These are phyloP conservation scores for Pseudevernia furfuracea DNA, from an alignment of 495 filamentous ascomycete genomes.

Conservation along the genomic window DNA sequence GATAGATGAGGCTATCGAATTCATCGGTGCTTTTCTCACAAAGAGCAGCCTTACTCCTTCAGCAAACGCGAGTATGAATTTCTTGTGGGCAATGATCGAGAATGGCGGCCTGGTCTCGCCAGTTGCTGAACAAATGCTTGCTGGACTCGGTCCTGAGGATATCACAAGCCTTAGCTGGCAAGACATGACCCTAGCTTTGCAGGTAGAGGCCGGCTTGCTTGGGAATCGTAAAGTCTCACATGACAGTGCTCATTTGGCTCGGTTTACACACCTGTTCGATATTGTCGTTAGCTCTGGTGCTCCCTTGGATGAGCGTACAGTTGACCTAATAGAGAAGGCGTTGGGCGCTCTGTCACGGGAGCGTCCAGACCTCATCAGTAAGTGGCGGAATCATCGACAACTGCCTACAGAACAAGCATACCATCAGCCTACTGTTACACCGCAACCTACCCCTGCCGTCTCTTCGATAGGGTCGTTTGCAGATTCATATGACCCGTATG, in stretches of 20 bases:
- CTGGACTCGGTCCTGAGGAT: conserved; percentile 50
- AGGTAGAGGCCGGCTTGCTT: conserved; percentile 58
- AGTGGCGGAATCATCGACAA: conserved; percentile 51
- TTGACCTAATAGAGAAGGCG: conserved; percentile 48
- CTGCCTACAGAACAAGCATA: conserved; percentile 29
- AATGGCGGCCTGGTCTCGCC: conserved; percentile 56
- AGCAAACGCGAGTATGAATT: conserved; percentile 48
- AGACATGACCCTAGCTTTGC: conserved; percentile 54
- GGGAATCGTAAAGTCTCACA: conserved; percentile 37
- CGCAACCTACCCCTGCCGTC: conserved; percentile 28
- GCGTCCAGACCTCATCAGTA: conserved; percentile 49
- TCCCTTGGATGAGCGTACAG: conserved; percentile 45
- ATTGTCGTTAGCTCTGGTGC: conserved; percentile 42
- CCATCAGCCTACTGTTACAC: conserved; percentile 31
- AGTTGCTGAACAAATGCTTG: conserved; percentile 55
- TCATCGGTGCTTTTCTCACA: conserved; percentile 54
- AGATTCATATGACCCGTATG: conserved; percentile 85
- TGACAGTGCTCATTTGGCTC: conserved; percentile 49
- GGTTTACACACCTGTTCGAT: conserved; percentile 57
- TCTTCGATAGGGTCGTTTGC: conserved; percentile 45
- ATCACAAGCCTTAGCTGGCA: conserved; percentile 48
- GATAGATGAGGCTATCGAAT: conserved; percentile 79
- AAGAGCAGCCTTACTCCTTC: conserved; percentile 43
- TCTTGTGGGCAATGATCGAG: conserved; percentile 68
- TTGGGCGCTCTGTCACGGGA: conserved; percentile 45